Percentiles rank a stretch among this genome's conserved stretches.
These are phyloP conservation scores for Saccharum hybrid DNA, from an alignment of 202 grass and related monocot genomes.

Conservation along the genomic window DNA sequence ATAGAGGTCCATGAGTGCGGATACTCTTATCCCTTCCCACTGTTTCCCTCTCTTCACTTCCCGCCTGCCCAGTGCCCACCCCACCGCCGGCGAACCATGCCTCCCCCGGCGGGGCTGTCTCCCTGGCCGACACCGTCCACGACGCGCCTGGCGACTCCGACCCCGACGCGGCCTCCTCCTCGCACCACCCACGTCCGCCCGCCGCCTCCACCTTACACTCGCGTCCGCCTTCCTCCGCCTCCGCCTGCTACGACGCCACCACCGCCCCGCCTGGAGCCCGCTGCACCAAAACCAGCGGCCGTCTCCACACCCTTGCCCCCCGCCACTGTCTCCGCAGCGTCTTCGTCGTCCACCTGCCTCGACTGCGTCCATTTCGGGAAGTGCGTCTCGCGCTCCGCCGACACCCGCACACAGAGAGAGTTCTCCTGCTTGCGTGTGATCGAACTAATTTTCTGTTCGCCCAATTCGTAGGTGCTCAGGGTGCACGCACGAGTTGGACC, in stretches of 20 bases:
- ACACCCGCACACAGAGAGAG: background rate
- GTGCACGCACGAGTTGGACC: slow-evolving; percentile 72
- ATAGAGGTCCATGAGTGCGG: too few relatives aligned
- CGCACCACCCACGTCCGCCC: slow-evolving; percentile 31
- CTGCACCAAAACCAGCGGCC: slow-evolving; percentile 26
- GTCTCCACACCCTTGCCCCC: slow-evolving; percentile 30
- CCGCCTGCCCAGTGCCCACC: background rate
- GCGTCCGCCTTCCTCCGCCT: slow-evolving; percentile 31
- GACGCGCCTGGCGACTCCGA: slow-evolving; percentile 30
- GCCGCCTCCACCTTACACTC: slow-evolving; percentile 33
- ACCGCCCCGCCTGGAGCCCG: slow-evolving; percentile 30
- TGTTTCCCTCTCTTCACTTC: slow-evolving; percentile 28
- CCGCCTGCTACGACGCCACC: slow-evolving; percentile 25
- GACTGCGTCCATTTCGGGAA: slow-evolving; percentile 56
- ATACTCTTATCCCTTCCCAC: slow-evolving; percentile 36
- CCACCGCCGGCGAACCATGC: slow-evolving; percentile 43
- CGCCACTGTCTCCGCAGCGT: slow-evolving; percentile 22
- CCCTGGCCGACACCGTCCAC: slow-evolving; percentile 48
- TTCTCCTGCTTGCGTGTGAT: background rate
- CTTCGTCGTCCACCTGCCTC: slow-evolving; percentile 49
- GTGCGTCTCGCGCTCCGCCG: slow-evolving; percentile 2
- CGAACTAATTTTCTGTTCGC: slow-evolving; percentile 25
- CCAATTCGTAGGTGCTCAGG: slow-evolving; percentile 68
- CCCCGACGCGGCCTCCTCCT: slow-evolving; percentile 13
- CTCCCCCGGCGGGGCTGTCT: slow-evolving; percentile 51